A percentile compares a stretch with the other conserved stretches of the same genome.
phyloP scores from a whole-genome alignment of 2,329 filamentous ascomycete species.

The Pestalotiopsis fici region DNA sequence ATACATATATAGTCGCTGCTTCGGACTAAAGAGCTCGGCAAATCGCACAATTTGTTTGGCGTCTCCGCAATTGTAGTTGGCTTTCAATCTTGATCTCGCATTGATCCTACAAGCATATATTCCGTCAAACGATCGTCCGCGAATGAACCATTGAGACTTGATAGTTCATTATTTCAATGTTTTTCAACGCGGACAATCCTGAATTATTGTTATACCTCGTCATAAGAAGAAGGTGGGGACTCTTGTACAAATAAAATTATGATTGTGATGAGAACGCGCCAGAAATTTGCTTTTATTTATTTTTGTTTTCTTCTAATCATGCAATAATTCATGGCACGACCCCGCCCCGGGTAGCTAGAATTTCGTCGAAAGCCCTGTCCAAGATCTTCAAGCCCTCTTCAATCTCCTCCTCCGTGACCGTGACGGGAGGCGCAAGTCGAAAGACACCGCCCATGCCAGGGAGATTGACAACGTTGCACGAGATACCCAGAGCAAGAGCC shows the following conservation, averaged over 20 bases:
- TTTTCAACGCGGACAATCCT: too few species aligned
- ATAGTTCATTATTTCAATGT: too few species aligned
- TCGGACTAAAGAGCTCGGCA: background rate
- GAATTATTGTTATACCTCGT: too few species aligned
- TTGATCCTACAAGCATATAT: too few species aligned
- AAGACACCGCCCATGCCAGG: constrained; percentile 51
- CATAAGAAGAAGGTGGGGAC: too few species aligned
- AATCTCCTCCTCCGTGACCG: constrained; percentile 44
- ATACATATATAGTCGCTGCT: background rate
- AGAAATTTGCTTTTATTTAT: background rate
- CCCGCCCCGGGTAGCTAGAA: background rate
- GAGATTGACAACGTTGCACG: constrained; percentile 48
- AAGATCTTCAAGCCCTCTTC: constrained; percentile 48
- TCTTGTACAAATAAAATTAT: too few species aligned
- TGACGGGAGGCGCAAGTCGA: constrained; percentile 51
- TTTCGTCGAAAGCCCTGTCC: constrained; percentile 43
- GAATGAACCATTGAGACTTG: too few species aligned
- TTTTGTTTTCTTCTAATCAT: background rate
- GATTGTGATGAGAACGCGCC: background rate
- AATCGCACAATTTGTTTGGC: too few species aligned
- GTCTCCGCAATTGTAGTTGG: too few species aligned
- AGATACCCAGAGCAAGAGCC: constrained; percentile 46
- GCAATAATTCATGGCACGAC: background rate
- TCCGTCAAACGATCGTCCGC: too few species aligned
- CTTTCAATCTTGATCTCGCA: too few species aligned